Base-by-base conservation (phyloP, 208 protist genomes). In the Trypanosoma lewisi region DNA sequence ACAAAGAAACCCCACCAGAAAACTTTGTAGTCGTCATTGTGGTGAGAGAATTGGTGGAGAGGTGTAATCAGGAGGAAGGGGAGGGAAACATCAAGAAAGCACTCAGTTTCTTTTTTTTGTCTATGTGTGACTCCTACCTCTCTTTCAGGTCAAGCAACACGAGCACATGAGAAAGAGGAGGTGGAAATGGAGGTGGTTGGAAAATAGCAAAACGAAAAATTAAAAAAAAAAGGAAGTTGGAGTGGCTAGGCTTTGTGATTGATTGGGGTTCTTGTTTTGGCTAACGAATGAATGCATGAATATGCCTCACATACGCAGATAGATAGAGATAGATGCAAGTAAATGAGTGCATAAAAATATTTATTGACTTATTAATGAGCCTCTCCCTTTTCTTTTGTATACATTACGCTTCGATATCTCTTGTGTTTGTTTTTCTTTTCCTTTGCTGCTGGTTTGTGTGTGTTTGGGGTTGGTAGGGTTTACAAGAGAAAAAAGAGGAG, bases 1-100 rank as follows among this genome's bases (percentile, higher is more conserved):
- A 91, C 81, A 16, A 67, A 53, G 19, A 69, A 67, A 1, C 56
- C 72, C 12, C 67, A 47, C 39, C 63, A 48, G 37, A 57, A 55
- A 52, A 36, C 9, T 7, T 14, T 45, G 27, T 47, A 55, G 48
- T 52, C 48, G 23, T 25, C 42, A n/a, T 23, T 21, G 3, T 47
- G 42, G 14, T 47, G 42, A n/a, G n/a, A n/a, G n/a, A n/a, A n/a
- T n/a, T n/a, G n/a, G n/a, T n/a, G n/a, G n/a, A n/a, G n/a, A n/a
- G n/a, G n/a, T n/a, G n/a, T n/a, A n/a, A n/a, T n/a, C 14, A 19
- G n/a, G 42, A 14, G 42, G 4, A 14, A 19, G 23, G 16, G 42
- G 17, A 4, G 16, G 42, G 16, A 47, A 19, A 9, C 23, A 47
- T 23, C n/a, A 23, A 2, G 16, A 2, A 47, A 7, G n/a, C 9